Evolutionary conservation across 1,139 yeast species (phyloP).

Genomic region (Tardiomyces depauwii): DNA sequence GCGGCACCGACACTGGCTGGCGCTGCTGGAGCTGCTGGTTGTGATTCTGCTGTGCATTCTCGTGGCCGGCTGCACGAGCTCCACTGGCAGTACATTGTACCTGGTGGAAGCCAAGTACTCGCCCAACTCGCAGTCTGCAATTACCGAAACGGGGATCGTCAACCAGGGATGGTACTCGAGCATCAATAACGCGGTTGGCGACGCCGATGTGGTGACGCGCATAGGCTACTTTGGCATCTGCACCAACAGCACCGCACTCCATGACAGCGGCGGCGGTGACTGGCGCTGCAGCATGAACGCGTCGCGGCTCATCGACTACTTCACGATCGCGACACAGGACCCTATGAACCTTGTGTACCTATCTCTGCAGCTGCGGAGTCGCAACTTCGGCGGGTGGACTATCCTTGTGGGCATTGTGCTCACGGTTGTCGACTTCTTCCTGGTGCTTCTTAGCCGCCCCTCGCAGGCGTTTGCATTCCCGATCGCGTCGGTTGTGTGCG

Average conservation of each 20-base stretch:
- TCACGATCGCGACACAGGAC: slow-evolving; percentile 11
- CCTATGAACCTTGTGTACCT: slow-evolving; percentile 16
- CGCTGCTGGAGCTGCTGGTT: slow-evolving; percentile 12
- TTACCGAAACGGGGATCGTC: slow-evolving; percentile 2
- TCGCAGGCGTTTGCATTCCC: slow-evolving; percentile 11
- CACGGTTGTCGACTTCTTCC: slow-evolving; percentile 8
- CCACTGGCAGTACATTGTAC: slow-evolving; percentile 12
- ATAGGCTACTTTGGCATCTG: slow-evolving; percentile 20
- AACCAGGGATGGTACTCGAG: slow-evolving; percentile 2
- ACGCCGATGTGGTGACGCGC: slow-evolving; percentile 12
- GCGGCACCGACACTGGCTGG: slow-evolving; percentile 12
- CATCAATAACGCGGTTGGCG: slow-evolving; percentile 5
- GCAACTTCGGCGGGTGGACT: slow-evolving; percentile 12
- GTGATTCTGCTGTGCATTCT: slow-evolving; percentile 13
- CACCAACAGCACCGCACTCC: slow-evolving; percentile 8
- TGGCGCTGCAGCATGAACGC: slow-evolving; percentile 18
- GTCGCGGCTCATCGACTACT: slow-evolving; percentile 6
- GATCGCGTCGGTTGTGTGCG: slow-evolving; percentile 10
- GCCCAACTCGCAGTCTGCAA: slow-evolving; percentile 11
- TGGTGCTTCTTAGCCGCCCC: slow-evolving; percentile 2
- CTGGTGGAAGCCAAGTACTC: slow-evolving; percentile 15
- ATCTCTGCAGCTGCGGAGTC: slow-evolving; percentile 5
- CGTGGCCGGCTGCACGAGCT: slow-evolving; percentile 15
- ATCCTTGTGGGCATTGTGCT: slow-evolving; percentile 10
- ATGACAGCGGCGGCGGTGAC: slow-evolving; percentile 4